A percentile compares a stretch with the other conserved stretches of the same genome.
phyloP scores from a whole-genome alignment of 2,329 filamentous ascomycete species.

The Alternaria solani region DNA sequence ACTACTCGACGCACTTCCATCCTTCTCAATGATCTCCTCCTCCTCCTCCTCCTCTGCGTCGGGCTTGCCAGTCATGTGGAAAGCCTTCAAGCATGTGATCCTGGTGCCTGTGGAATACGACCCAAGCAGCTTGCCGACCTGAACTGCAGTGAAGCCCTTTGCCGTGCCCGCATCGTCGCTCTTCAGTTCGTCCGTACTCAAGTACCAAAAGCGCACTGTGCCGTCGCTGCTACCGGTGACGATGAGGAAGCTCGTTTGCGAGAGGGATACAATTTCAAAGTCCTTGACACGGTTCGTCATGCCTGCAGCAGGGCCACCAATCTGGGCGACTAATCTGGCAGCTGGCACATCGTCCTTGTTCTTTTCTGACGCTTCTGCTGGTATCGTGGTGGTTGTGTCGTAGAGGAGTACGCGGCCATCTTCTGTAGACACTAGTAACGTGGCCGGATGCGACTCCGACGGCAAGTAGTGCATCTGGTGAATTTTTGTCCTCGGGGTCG shows the following conservation, averaged over 20 bases:
- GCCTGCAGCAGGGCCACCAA: slow-evolving; percentile 76
- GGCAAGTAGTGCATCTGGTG: slow-evolving; percentile 80
- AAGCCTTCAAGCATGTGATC: slow-evolving; percentile 87
- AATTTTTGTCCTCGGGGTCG: slow-evolving; percentile 76
- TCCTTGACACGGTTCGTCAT: slow-evolving; percentile 84
- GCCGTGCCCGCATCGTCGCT: slow-evolving; percentile 20
- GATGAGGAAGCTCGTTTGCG: slow-evolving; percentile 60
- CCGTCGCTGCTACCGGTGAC: slow-evolving; percentile 86
- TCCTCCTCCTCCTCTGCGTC: slow-evolving; percentile 38
- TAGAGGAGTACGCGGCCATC: slow-evolving; percentile 89
- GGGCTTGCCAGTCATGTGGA: slow-evolving; percentile 73
- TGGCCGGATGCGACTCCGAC: slow-evolving; percentile 58
- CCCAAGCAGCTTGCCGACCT: slow-evolving; percentile 74
- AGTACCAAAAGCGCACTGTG: slow-evolving; percentile 77
- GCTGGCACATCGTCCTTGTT: slow-evolving; percentile 65
- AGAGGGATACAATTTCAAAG: slow-evolving; percentile 70
- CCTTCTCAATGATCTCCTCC: slow-evolving; percentile 27
- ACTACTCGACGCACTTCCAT: slow-evolving; percentile 30
- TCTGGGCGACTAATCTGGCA: slow-evolving; percentile 69
- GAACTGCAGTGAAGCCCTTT: slow-evolving; percentile 44
- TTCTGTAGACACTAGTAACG: slow-evolving; percentile 84
- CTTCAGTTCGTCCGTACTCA: slow-evolving; percentile 52
- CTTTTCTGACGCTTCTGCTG: slow-evolving; percentile 35
- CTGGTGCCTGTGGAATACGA: slow-evolving; percentile 85
- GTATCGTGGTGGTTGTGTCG: slow-evolving; percentile 67